Conservation (phyloP, 305 asterid genomes). For the Fraxinus sp. region DNA sequence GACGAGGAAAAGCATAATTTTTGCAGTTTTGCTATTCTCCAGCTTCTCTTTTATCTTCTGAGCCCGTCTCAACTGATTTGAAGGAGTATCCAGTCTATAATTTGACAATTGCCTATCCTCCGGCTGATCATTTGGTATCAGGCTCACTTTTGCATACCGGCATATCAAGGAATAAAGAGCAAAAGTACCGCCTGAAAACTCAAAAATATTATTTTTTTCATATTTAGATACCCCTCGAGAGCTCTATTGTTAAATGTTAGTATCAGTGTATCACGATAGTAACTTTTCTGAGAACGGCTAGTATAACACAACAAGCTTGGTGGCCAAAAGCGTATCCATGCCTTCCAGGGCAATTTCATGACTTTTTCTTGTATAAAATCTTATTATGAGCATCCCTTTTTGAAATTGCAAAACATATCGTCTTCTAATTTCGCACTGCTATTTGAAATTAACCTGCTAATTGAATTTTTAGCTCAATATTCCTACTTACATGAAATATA, state of each 20-base stretch:
- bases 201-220: not conserved
- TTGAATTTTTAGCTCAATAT: too few species aligned
- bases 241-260: not conserved
- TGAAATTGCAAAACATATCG: too few species aligned
- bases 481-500: too few species aligned
- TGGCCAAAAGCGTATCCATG: not conserved
- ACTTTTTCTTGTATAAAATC: not conserved
- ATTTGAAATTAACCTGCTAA: too few species aligned
- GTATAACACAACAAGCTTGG: not conserved
- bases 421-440: too few species aligned
- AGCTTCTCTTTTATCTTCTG: conserved; percentile 45
- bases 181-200: conserved; percentile 65
- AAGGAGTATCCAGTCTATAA: conserved; percentile 52
- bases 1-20: conserved; percentile 49
- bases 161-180: conserved; percentile 77
- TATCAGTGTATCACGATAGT: not conserved
- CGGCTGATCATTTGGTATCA: conserved; percentile 70
- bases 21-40: conserved; percentile 50
- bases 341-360: not conserved
- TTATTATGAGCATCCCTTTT: too few species aligned
- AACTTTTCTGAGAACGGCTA: not conserved
- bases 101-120: conserved; percentile 65
- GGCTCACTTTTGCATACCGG: conserved; percentile 66
- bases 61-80: conserved; percentile 50
- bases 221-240: not conserved